Evolutionary conservation across 2,329 filamentous ascomycete species (phyloP).

Genomic region (Tolypocladium ophioglossoides): DNA sequence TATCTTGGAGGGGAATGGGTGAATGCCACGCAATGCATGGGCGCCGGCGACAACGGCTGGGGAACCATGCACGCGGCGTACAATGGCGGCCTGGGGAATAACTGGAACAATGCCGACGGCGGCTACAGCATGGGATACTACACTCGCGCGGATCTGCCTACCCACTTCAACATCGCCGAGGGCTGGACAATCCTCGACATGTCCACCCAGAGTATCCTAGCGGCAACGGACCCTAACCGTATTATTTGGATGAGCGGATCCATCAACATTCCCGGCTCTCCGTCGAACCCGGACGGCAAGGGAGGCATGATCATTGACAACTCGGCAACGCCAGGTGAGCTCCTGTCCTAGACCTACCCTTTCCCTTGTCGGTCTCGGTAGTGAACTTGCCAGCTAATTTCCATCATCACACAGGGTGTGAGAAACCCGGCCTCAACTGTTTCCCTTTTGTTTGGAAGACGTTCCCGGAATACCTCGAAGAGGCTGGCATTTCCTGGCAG

Average conservation of each 20-base stretch:
- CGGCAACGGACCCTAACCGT: conserved; percentile 37
- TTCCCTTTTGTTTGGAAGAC: conserved; percentile 43
- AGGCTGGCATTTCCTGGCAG: conserved; percentile 38
- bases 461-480: conserved; percentile 34
- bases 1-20: conserved; percentile 34
- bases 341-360: not conserved
- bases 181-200: conserved; percentile 31
- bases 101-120: conserved; percentile 28
- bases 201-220: conserved; percentile 8
- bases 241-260: conserved; percentile 24
- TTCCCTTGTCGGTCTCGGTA: not conserved
- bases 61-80: conserved; percentile 38
- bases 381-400: conserved; percentile 5
- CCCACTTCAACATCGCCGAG: conserved; percentile 44
- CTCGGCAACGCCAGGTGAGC: conserved; percentile 16
- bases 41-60: conserved; percentile 40
- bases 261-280: conserved; percentile 34
- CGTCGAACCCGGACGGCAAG: conserved; percentile 17
- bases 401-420: conserved; percentile 20
- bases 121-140: conserved; percentile 32
- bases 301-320: conserved; percentile 38
- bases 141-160: conserved; percentile 37
- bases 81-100: conserved; percentile 37
- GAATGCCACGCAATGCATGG: conserved; percentile 40
- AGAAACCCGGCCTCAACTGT: conserved; percentile 31